Evolutionary conservation across 108 stramenopile species (phyloP).

Genomic region (Aurantiochytrium sp.): DNA sequence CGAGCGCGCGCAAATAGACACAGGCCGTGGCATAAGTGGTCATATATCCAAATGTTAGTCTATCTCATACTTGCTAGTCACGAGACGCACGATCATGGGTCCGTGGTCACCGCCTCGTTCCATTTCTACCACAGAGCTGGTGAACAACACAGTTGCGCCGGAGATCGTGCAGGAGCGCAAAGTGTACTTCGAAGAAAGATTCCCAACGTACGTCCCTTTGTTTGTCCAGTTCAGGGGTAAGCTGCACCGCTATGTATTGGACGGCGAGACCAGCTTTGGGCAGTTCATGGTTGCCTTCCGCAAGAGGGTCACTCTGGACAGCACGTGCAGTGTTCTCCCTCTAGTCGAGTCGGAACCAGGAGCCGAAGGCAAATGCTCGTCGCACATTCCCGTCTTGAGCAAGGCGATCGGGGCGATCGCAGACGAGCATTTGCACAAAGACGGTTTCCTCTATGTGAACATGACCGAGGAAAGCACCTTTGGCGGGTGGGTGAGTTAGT

Average conservation of each 20-base stretch:
- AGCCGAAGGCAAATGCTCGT: background rate
- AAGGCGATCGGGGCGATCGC: background rate
- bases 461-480: background rate
- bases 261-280: background rate
- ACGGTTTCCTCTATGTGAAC: background rate
- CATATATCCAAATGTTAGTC: no score
- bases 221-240: background rate
- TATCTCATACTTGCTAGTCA: no score
- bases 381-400: background rate
- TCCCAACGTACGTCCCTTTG: background rate
- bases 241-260: background rate
- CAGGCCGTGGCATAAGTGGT: no score
- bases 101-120: no score
- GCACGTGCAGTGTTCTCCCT: background rate
- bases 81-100: no score
- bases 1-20: no score
- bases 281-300: background rate
- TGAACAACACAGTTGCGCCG: no score
- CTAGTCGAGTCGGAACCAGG: background rate
- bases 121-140: no score
- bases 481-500: background rate
- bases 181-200: background rate
- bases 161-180: background rate
- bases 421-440: background rate
- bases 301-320: background rate